A percentile compares a stretch with the other conserved stretches of the same genome.
phyloP scores from a whole-genome alignment of 2,329 filamentous ascomycete species.

The Remersonia thermophila region DNA sequence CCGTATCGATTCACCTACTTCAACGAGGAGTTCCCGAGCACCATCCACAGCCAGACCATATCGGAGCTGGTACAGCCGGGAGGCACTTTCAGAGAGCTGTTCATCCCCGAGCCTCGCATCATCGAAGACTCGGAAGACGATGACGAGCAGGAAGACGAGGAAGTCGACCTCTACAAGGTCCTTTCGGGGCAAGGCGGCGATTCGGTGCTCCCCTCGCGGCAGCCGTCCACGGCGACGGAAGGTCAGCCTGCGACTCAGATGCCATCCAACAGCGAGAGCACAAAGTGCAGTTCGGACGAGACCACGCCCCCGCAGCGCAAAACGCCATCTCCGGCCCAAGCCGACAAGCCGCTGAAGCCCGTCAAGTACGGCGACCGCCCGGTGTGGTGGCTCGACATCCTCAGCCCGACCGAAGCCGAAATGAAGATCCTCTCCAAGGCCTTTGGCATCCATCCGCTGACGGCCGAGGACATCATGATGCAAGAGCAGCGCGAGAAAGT shows the following conservation, averaged over 20 bases:
- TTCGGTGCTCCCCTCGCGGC: conserved; percentile 33
- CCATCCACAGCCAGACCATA: conserved; percentile 90
- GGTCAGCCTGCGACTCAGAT: too few relatives aligned
- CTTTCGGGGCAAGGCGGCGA: conserved; percentile 25
- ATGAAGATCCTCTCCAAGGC: conserved; percentile 90
- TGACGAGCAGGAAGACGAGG: conserved; percentile 45
- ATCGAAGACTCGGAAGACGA: conserved; percentile 57
- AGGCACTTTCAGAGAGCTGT: conserved; percentile 72
- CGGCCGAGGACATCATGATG: conserved; percentile 92
- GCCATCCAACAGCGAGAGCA: conserved; percentile 12
- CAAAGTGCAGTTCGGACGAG: conserved; percentile 21
- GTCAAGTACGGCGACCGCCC: conserved; percentile 63
- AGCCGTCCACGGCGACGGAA: conserved; percentile 19
- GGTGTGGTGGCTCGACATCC: conserved; percentile 92
- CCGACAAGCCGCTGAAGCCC: conserved; percentile 19
- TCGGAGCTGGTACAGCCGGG: conserved; percentile 84
- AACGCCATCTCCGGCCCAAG: conserved; percentile 27
- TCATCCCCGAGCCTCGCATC: conserved; percentile 73
- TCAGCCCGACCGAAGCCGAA: conserved; percentile 82
- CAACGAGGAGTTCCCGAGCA: conserved; percentile 92
- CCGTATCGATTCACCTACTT: conserved; percentile 98
- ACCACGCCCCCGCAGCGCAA: conserved; percentile 9
- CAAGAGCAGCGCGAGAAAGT: conserved; percentile 97
- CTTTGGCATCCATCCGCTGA: conserved; percentile 91
- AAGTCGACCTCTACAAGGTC: conserved; percentile 11